Evolutionary conservation across 208 protist species (phyloP), one percentile per base, ranked within the genome.

Genomic region (Crithidia thermophila): DNA sequence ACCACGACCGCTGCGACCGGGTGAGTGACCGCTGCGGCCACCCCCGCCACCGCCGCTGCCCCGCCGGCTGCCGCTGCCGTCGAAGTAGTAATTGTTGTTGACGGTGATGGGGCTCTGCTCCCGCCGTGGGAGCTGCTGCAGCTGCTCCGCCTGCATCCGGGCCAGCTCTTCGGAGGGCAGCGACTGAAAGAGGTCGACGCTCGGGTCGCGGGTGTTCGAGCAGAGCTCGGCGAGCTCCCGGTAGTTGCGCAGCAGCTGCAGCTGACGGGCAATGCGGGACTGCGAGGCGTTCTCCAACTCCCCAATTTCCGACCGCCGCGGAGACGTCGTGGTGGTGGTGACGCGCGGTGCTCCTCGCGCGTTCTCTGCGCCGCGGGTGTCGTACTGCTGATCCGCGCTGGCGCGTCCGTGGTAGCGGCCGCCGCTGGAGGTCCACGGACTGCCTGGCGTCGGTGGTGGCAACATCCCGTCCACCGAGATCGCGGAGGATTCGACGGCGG

Each of bases 221-320:
- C 83, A 89, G 46, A 89, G 58, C 55, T 85, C 79, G 4, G 79
- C 68, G 1, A 90, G 63, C 58, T 84, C 69, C 18, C 81, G 76
- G 68, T 90, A 87, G 73, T 87, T 90, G 34, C 79, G 80, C 53
- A 90, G 67, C n/a, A 90, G 75, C 69, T 90, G 84, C 58, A 90
- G 72, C 65, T 90, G 84, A 2, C 81, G 84, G 11, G 72, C 66
- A 21, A 90, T 84, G 67, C 80, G 76, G n/a, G 58, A 64, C 42
- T 82, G 75, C 33, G 71, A 28, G 4, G 60, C 61, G 63, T 85
- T 74, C 40, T 90, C 81, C 13, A 81, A 67, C n/a, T 57, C 66
- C 3, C 64, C 55, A 1, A 36, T 2, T 21, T 67, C 71, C 25
- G 13, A 18, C 18, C 56, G 59, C 8, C 71, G 45, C 10, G 49